Conservation (phyloP, 139 green algal species). For the Chlamydomonas eustigma region DNA sequence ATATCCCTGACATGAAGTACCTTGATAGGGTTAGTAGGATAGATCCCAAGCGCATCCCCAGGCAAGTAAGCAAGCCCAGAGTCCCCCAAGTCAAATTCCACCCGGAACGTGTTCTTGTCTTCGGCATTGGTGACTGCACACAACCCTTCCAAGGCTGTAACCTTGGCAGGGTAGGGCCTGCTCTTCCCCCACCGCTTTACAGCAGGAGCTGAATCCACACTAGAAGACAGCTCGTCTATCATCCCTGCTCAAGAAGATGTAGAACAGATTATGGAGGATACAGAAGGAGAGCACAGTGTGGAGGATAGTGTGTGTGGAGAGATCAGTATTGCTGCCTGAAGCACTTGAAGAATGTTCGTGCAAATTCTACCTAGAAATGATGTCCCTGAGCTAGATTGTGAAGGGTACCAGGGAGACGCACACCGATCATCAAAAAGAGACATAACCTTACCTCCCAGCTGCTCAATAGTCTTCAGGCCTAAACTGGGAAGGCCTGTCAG, state of each 20-base stretch:
- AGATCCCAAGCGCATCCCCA: conserved; percentile 83
- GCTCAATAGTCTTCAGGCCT: conserved; percentile 43
- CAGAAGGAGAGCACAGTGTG: too few species aligned
- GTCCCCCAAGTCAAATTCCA: conserved; percentile 75
- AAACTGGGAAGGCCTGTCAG: conserved; percentile 36
- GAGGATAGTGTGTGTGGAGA: too few species aligned
- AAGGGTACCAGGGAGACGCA: too few species aligned
- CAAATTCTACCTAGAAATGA: too few species aligned
- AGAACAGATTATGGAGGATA: too few species aligned
- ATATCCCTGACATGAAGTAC: too few species aligned
- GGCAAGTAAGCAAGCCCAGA: conserved; percentile 71
- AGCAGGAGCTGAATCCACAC: conserved; percentile 6
- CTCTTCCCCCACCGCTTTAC: conserved; percentile 55
- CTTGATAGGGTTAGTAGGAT: conserved; percentile 62
- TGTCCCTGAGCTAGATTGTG: too few species aligned
- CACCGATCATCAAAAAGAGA: too few species aligned
- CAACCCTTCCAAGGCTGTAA: conserved; percentile 64
- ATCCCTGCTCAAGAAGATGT: too few species aligned
- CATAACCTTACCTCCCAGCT: conserved; percentile 23
- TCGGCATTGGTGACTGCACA: conserved; percentile 45
- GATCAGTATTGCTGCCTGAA: too few species aligned
- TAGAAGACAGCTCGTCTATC: background rate
- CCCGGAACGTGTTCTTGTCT: conserved; percentile 79
- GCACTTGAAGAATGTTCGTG: too few species aligned
- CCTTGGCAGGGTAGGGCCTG: conserved; percentile 12